Evolutionary conservation across 257 asterid genomes (phyloP), one percentile per base, ranked within the genome.

Genomic region (Schizonepeta tenuifolia): DNA sequence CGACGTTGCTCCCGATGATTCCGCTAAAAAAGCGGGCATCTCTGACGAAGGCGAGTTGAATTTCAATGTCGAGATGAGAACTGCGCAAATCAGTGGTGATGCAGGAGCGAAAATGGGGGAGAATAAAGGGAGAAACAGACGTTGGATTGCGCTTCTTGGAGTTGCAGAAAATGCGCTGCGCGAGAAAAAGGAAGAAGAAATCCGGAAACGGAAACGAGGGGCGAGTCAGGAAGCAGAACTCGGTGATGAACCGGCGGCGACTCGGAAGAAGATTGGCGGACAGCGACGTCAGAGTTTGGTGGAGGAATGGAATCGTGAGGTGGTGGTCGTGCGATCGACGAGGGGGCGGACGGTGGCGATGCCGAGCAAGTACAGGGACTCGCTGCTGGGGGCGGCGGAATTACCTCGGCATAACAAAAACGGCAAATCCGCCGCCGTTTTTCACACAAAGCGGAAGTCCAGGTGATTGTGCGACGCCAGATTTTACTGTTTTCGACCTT

Each of bases 321-420:
- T 50, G 74, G 70, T 58, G 73, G 75, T 82, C 67, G 82, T 59
- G 74, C 76, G 82, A 58, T 83, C 87, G 70, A 74, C 78, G 11
- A 62, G 81, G 80, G 77, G 79, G 67, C 77, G 87, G 54, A 60
- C 82, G 57, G 72, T 73, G 75, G 84, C 84, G 79, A 66, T 83
- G 82, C 84, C 84, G 62, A 79, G 75, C 73, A 83, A 79, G 75
- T 79, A 46, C 3, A 43, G 72, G 24, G 87, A 83, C 72, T 79
- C 87, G 9, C 69, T 79, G 22, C 76, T 83, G 12, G 72, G 56
- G 67, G 51, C 82, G 71, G 69, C 22, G 20, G 82, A 77, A 33
- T 73, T 70, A 1, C 38, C 73, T 51, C 84, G 80, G 20, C 65
- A 67, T 28, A 64, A 20, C 80, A 74, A 56, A 74, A 69, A 38